Percentiles rank a stretch among this genome's conserved stretches.
Conservation (phyloP, 1,284 basidiomycete genomes). For the Ganoderma lingzhi region DNA sequence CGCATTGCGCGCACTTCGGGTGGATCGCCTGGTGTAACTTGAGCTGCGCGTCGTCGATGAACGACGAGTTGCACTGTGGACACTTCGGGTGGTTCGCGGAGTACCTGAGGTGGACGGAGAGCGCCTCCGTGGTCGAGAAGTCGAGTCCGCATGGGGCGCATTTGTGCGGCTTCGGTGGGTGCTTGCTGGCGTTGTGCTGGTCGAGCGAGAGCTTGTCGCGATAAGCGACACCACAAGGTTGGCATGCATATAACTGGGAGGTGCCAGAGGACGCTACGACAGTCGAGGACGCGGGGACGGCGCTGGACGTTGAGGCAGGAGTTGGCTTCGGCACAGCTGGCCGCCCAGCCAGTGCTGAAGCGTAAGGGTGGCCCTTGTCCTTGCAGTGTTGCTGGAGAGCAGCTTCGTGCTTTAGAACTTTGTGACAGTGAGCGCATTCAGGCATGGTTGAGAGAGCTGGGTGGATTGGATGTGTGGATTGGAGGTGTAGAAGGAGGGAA, state of each 20-base stretch:
- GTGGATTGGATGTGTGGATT: too few species aligned
- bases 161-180: conserved; percentile 21
- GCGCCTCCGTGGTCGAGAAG: conserved; percentile 27
- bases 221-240: conserved; percentile 19
- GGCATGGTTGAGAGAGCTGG: conserved; percentile 12
- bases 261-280: not conserved
- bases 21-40: conserved; percentile 22
- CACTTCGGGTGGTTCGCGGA: conserved; percentile 27
- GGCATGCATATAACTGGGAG: conserved; percentile 20
- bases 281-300: not conserved
- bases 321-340: not conserved
- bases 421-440: conserved; percentile 22
- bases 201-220: conserved; percentile 14
- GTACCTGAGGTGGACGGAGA: conserved; percentile 22
- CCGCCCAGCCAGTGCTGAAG: conserved; percentile 3
- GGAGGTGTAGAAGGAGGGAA: not conserved
- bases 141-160: conserved; percentile 27
- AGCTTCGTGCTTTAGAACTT: conserved; percentile 18
- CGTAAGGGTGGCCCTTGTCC: conserved; percentile 25
- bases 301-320: conserved; percentile 5
- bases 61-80: conserved; percentile 22
- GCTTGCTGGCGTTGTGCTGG: conserved; percentile 15
- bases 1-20: conserved; percentile 26
- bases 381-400: conserved; percentile 26
- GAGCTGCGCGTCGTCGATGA: conserved; percentile 26